phyloP scores from a whole-genome alignment of 2,329 filamentous ascomycete species.

The Chrysoporthe austroafricana region DNA sequence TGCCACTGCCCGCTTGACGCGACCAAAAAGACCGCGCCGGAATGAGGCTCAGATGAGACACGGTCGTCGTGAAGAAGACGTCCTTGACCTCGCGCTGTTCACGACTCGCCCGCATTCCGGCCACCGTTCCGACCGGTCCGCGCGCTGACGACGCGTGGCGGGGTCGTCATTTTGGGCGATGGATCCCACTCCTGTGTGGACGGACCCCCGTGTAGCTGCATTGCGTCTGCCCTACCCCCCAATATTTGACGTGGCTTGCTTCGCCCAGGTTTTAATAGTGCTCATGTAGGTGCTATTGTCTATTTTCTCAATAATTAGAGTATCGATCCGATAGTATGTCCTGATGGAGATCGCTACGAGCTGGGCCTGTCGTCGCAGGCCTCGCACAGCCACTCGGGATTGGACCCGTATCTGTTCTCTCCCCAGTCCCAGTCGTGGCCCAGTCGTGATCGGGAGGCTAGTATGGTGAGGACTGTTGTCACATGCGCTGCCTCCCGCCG shows the following conservation, averaged over 20 bases:
- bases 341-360: not conserved
- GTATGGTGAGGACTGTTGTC: too few species aligned
- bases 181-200: not conserved
- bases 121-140: not conserved
- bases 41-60: constrained; percentile 8
- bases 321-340: not conserved
- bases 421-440: too few species aligned
- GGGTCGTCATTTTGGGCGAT: not conserved
- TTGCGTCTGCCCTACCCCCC: not conserved
- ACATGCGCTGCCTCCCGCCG: too few species aligned
- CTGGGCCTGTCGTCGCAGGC: not conserved
- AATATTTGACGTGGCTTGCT: not conserved
- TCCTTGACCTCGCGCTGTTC: not conserved
- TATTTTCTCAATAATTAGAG: not conserved
- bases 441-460: too few species aligned
- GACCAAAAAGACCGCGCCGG: not conserved
- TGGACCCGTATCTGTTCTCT: too few species aligned
- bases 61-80: not conserved
- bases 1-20: not conserved
- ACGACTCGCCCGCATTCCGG: constrained; percentile 1
- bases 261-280: not conserved
- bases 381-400: not conserved
- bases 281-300: not conserved
- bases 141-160: constrained; percentile 7
- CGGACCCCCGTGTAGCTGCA: not conserved